These are phyloP conservation scores for Prototheca cutis DNA, from an alignment of 163 green algal species.

Conservation along the genomic window DNA sequence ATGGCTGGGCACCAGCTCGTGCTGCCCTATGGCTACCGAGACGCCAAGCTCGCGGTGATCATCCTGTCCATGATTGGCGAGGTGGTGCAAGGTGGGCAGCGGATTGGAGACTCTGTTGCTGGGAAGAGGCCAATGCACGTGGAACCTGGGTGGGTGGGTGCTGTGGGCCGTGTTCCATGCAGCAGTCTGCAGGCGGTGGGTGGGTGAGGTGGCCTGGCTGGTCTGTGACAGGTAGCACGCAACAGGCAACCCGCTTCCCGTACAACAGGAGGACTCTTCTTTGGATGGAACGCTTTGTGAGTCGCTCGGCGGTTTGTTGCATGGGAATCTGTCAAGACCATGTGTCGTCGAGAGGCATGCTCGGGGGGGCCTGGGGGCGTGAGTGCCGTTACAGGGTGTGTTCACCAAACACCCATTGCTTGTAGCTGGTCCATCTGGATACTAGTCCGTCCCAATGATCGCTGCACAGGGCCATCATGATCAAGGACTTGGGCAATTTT, in stretches of 20 bases:
- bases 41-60: conserved; percentile 4
- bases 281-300: conserved; percentile 44
- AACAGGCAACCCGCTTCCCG: background rate
- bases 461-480: conserved; percentile 18
- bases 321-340: background rate
- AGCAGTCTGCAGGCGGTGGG: background rate
- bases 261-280: conserved; percentile 42
- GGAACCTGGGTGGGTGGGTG: too few species aligned
- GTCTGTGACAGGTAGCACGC: background rate
- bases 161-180: background rate
- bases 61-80: conserved; percentile 6
- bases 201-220: background rate
- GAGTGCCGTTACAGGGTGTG: too few species aligned
- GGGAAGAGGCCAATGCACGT: too few species aligned
- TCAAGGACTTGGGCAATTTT: conserved; percentile 34
- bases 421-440: too few species aligned
- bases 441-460: background rate
- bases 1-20: background rate
- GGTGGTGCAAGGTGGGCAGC: conserved; percentile 12
- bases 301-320: too few species aligned
- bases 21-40: background rate
- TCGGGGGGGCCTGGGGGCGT: too few species aligned
- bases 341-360: too few species aligned
- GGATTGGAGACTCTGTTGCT: too few species aligned
- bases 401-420: too few species aligned